phyloP scores from a whole-genome alignment of 345 rosid genomes.

The Erucastrum elatum region DNA sequence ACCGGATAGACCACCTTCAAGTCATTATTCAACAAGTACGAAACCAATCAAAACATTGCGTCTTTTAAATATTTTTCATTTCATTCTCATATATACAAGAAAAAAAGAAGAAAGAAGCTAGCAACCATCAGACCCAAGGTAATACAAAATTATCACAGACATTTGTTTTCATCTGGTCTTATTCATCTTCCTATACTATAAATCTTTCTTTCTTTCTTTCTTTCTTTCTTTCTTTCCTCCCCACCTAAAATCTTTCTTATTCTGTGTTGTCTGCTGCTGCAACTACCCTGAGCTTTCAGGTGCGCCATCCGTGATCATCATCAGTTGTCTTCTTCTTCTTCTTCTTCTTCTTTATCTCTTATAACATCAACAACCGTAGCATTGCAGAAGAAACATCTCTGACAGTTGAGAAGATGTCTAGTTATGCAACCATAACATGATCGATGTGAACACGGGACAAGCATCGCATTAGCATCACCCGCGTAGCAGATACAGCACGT shows the following conservation, averaged over 20 bases:
- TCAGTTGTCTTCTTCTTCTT: neutral
- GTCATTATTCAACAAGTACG: neutral
- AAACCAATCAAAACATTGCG: neutral
- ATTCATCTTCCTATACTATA: conserved; percentile 29
- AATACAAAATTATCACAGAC: conserved; percentile 39
- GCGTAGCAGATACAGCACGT: conserved; percentile 88
- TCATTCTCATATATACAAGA: conserved; percentile 33
- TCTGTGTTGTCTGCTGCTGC: conserved; percentile 2
- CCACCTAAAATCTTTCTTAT: conserved; percentile 10
- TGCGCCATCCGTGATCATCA: conserved; percentile 6
- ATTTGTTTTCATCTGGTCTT: conserved; percentile 18
- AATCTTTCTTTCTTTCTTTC: neutral
- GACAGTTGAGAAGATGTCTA: conserved; percentile 88
- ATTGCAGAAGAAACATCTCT: conserved; percentile 95
- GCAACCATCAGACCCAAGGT: conserved; percentile 12
- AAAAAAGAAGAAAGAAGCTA: conserved; percentile 16
- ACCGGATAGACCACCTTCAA: neutral
- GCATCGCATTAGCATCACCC: conserved; percentile 60
- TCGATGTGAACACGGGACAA: conserved; percentile 77
- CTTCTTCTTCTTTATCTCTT: conserved; percentile 24
- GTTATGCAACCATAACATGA: conserved; percentile 94
- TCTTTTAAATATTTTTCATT: neutral
- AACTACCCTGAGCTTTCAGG: conserved; percentile 14
- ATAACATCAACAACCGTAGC: conserved; percentile 67
- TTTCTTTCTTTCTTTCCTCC: conserved; percentile 12